These are phyloP conservation scores for Starmera caribaea DNA, from an alignment of 805 yeast species.

Conservation along the genomic window DNA sequence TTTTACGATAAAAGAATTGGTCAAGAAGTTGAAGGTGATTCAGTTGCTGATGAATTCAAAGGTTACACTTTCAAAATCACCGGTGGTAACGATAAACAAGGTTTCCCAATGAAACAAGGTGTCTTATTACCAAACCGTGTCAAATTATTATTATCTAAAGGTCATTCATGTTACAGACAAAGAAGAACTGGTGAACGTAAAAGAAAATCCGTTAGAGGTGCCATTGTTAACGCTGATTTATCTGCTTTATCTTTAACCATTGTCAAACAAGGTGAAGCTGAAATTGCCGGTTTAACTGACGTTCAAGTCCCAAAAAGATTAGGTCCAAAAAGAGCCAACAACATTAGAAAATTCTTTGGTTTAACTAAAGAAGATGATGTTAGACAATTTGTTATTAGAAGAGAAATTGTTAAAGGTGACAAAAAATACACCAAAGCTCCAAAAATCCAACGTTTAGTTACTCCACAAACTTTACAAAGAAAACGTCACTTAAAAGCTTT, in stretches of 20 bases:
- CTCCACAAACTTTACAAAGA: constrained; percentile 99
- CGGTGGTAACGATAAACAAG: constrained; percentile 99
- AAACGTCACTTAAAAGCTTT: constrained; percentile 93
- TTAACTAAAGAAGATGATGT: constrained; percentile 90
- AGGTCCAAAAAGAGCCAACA: constrained; percentile 99
- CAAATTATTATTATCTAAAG: constrained; percentile 86
- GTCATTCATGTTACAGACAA: constrained; percentile 98
- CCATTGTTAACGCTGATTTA: constrained; percentile 95
- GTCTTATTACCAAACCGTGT: constrained; percentile 99
- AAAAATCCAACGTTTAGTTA: constrained; percentile 98
- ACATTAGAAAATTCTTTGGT: constrained; percentile 99
- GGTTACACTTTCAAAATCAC: constrained; percentile 98
- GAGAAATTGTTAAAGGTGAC: constrained; percentile 97
- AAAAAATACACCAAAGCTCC: constrained; percentile 99
- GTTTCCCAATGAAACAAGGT: constrained; percentile 99
- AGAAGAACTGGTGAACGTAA: constrained; percentile 99
- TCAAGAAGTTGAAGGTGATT: constrained; percentile 98
- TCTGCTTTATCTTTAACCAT: constrained; percentile 90
- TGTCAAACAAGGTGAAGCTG: constrained; percentile 96
- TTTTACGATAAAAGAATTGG: constrained; percentile 99
- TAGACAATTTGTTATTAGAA: constrained; percentile 82
- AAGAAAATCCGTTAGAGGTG: constrained; percentile 99
- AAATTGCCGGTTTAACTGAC: constrained; percentile 94
- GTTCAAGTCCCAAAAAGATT: constrained; percentile 94
- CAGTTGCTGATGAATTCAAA: constrained; percentile 95